Evolutionary conservation across 2,329 filamentous ascomycete genomes (phyloP).

Genomic region (Berkeleyomyces rouxiae): DNA sequence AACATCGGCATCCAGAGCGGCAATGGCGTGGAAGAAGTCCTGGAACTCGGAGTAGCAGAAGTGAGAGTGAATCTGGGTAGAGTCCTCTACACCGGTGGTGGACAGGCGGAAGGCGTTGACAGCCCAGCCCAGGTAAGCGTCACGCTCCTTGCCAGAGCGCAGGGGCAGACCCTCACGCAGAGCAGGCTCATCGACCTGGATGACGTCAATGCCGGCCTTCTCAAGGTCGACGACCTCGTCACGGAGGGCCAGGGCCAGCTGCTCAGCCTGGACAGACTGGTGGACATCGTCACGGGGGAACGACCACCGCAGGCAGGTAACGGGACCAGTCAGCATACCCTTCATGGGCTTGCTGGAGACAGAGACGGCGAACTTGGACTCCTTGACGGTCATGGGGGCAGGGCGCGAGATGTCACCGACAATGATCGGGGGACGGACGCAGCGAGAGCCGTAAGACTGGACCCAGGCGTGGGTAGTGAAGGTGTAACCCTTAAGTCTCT

Average conservation of each 20-base stretch:
- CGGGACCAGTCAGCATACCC: slow-evolving; percentile 98
- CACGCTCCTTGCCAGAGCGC: slow-evolving; percentile 81
- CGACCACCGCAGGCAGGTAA: slow-evolving; percentile 98
- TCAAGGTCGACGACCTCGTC: slow-evolving; percentile 98
- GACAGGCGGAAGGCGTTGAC: slow-evolving; percentile 96
- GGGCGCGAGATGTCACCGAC: slow-evolving; percentile 97
- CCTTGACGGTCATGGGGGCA: slow-evolving; percentile 97
- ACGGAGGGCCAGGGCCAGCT: slow-evolving; percentile 93
- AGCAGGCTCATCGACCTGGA: slow-evolving; percentile 98
- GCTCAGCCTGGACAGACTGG: slow-evolving; percentile 96
- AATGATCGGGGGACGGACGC: slow-evolving; percentile 94
- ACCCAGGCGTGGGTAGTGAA: slow-evolving; percentile 99
- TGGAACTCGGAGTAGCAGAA: slow-evolving; percentile 99
- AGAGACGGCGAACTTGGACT: slow-evolving; percentile 95
- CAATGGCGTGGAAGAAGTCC: slow-evolving; percentile 99
- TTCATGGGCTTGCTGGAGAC: slow-evolving; percentile 99
- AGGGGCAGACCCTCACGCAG: slow-evolving; percentile 98
- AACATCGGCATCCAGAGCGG: slow-evolving; percentile 92
- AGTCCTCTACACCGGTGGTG: slow-evolving; percentile 82
- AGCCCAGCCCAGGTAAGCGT: slow-evolving; percentile 93
- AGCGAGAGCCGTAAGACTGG: slow-evolving; percentile 94
- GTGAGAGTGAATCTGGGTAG: slow-evolving; percentile 98
- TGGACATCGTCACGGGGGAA: slow-evolving; percentile 99
- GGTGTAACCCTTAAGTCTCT: slow-evolving; percentile 88
- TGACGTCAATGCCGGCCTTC: slow-evolving; percentile 89